These are phyloP conservation scores for Mycosphaerella arachidis DNA, from an alignment of 2,329 filamentous ascomycete species.

Conservation along the genomic window DNA sequence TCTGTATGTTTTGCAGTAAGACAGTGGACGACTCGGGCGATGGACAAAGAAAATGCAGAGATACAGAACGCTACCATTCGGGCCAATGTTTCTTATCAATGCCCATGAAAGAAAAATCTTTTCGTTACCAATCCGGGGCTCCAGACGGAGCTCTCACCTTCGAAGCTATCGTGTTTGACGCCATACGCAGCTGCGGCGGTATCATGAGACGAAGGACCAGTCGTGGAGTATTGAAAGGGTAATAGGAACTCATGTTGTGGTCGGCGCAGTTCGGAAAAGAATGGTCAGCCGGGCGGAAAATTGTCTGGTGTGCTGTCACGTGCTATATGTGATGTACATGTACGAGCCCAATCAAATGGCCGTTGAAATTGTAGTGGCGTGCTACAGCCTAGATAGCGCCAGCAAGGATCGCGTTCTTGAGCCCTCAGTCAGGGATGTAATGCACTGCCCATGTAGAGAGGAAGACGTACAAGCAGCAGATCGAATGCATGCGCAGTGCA, in stretches of 20 bases:
- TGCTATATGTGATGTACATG: not conserved
- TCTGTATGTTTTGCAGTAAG: not conserved
- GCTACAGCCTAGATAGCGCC: not conserved
- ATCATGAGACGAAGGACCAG: not conserved
- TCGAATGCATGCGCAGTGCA: too few relatives aligned
- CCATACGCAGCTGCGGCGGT: not conserved
- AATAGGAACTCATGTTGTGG: not conserved
- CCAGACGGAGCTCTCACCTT: not conserved
- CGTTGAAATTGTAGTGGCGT: not conserved
- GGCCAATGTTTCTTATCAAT: slow-evolving; percentile 11
- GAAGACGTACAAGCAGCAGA: too few relatives aligned
- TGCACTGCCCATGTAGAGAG: too few relatives aligned
- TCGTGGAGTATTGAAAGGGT: not conserved
- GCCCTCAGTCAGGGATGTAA: too few relatives aligned
- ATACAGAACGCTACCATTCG: not conserved
- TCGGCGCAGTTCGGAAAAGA: not conserved
- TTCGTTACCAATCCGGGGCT: slow-evolving; percentile 1
- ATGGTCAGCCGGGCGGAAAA: not conserved
- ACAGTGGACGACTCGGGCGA: not conserved
- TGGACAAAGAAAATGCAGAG: not conserved
- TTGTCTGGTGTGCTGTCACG: not conserved
- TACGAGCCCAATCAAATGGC: not conserved
- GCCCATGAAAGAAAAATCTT: slow-evolving; percentile 16
- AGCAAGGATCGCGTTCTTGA: not conserved
- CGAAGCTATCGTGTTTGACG: not conserved